Evolutionary conservation across 495 filamentous ascomycete species (phyloP), one percentile per base, ranked within the genome.

Genomic region (Penicillium manginii): DNA sequence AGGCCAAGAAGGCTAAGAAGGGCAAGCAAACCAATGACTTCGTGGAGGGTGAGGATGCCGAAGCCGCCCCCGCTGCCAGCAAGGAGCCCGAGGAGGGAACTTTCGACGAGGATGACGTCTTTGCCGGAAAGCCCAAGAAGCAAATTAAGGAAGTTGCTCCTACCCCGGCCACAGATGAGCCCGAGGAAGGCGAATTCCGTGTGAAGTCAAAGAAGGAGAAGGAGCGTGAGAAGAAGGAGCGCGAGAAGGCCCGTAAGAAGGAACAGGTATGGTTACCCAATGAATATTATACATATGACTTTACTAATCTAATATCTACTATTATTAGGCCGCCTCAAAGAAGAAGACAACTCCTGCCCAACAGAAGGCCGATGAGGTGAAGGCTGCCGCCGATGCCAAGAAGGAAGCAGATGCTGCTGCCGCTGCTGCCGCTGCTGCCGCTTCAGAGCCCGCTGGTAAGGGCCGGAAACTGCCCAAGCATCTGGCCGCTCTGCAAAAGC

Each of bases 191-290:
- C 14, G 90, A 80, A 31, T 88, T 88, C 52, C 83, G 84, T 52
- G 78, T 96, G 59, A 86, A 96, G 77, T 92, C 88, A 14, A 97
- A 98, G 84, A 96, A 96, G 74, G 90, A 93, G 68, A 97, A 97
- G 80, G 92, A 97, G 75, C 92, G 88, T 78, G 91, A 93, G 74
- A 94, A 90, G 78, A 93, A 90, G 72, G 93, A 96, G 78, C 86
- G 89, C 53, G 91, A 96, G 77, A 93, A 96, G 86, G 88, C 91
- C 78, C 83, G 90, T 58, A 97, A 93, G 80, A 96, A 88, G 87
- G 91, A 93, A 74, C 87, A 93, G 81, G 88, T 90, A 19, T 54
- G 19, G 12, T 29, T 33, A 22, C 9, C 21, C 18, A 12, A 26
- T 12, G 12, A 11, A 39, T 14, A 10, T 6, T 17, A 4, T 11